These are phyloP conservation scores for Cryphonectria japonica DNA, from an alignment of 2,329 filamentous ascomycete species.

Conservation along the genomic window DNA sequence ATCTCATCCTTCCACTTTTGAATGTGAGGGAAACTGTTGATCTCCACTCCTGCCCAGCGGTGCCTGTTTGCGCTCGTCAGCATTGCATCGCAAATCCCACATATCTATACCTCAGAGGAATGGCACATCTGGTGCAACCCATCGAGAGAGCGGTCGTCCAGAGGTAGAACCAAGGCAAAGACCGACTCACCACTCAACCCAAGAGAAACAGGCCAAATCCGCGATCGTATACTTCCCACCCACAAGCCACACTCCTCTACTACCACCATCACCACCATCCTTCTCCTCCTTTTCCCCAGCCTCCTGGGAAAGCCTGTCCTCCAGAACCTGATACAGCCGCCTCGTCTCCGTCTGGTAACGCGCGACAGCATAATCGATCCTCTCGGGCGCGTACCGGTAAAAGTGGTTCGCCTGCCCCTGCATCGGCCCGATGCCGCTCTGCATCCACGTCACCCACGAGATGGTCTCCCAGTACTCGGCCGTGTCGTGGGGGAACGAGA, in stretches of 20 bases:
- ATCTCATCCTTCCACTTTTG: conserved; percentile 12
- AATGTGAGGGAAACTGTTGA: neutral
- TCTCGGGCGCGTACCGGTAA: conserved; percentile 12
- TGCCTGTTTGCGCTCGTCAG: neutral
- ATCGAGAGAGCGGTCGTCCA: no score
- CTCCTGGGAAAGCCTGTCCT: conserved; percentile 10
- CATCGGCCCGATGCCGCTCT: conserved; percentile 15
- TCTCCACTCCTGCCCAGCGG: conserved; percentile 6
- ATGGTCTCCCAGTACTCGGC: conserved; percentile 14
- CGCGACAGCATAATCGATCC: conserved; percentile 1
- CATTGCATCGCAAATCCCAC: neutral
- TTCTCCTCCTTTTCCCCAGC: neutral
- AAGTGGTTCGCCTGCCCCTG: conserved; percentile 18
- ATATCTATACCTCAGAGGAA: neutral
- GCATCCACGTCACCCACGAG: conserved; percentile 17
- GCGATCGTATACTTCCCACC: conserved; percentile 17
- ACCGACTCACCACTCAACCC: conserved; percentile 16
- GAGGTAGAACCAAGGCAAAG: no score
- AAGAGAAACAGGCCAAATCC: conserved; percentile 16
- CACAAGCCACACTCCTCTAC: conserved; percentile 6
- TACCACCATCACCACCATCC: no score
- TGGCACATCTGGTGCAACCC: neutral
- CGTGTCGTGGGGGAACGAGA: conserved; percentile 14
- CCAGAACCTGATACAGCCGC: conserved; percentile 16
- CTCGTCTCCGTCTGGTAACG: conserved; percentile 19